Base-by-base conservation (phyloP, 768 basidiomycete species). In the Pulveroboletus sp. region DNA sequence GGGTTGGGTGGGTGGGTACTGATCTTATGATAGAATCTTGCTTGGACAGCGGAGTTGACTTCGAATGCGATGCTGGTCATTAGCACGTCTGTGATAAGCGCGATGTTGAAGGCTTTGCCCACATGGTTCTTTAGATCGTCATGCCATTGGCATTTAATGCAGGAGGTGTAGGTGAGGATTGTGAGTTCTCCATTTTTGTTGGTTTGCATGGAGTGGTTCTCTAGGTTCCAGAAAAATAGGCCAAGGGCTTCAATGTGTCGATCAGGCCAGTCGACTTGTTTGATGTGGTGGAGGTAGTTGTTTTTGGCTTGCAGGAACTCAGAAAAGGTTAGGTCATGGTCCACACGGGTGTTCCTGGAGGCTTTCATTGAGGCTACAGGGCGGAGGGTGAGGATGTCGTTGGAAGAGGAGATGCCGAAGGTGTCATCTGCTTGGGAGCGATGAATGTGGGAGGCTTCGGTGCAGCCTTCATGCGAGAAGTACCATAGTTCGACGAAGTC, bases 241-340 rank as follows among this genome's bases (percentile, higher is more conserved):
- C n/a, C n/a, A n/a, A n/a, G n/a, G n/a, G n/a, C n/a, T 4, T 58
- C 20, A 0, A 55, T 9, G n/a, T 46, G 29, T 16, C 5, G 20
- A 2, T n/a, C 5, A 0, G 32, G 37, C 50, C 53, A 51, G 0
- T 11, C 16, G 1, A 37, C 35, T 1, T 29, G n/a, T 8, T 45
- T 30, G 17, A 52, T 22, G 8, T 52, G 16, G 0, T 27, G 1
- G 0, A 54, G 46, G 46, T 40, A 57, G 16, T 17, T 26, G 16
- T 49, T 55, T n/a, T 58, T 58, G 4, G 52, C 65, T 1, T 57
- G 31, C 1, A 54, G 19, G 20, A 66, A 56, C 10, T 68, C 57
- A 0, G 14, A 6, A 47, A 59, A 61, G 3, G 54, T 13, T 5
- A 67, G 52, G 2, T 59, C 45, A 2, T 55, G 50, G 49, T 66